A percentile compares a stretch with the other conserved stretches of the same genome.
These are phyloP conservation scores for Hanseniaspora lindneri DNA, from an alignment of 805 yeast genomes.

Conservation along the genomic window DNA sequence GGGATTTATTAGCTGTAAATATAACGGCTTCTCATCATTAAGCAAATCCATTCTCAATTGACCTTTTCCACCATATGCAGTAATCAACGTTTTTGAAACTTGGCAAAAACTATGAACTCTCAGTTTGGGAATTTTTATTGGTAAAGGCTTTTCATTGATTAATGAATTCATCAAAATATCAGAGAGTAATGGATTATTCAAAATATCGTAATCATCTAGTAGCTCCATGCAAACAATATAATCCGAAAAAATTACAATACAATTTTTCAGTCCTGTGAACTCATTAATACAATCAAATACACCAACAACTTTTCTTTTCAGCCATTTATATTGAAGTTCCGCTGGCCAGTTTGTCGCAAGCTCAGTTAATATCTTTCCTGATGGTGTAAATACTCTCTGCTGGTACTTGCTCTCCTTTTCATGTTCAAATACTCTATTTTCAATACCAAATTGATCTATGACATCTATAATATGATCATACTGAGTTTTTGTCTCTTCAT, in stretches of 20 bases:
- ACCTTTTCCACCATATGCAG: slow-evolving; percentile 29
- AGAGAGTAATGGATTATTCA: slow-evolving; percentile 45
- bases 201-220: slow-evolving; percentile 30
- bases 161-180: slow-evolving; percentile 84
- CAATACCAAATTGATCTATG: slow-evolving; percentile 70
- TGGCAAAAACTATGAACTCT: slow-evolving; percentile 57
- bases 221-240: slow-evolving; percentile 54
- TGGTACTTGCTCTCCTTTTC: slow-evolving; percentile 34
- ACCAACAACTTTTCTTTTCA: slow-evolving; percentile 72
- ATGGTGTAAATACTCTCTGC: slow-evolving; percentile 72
- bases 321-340: slow-evolving; percentile 79
- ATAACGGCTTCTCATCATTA: slow-evolving; percentile 1
- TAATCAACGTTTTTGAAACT: slow-evolving; percentile 43
- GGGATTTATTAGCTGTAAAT: slow-evolving; percentile 14
- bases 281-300: slow-evolving; percentile 42
- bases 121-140: slow-evolving; percentile 52
- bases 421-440: slow-evolving; percentile 22
- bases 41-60: slow-evolving; percentile 23
- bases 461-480: slow-evolving; percentile 48
- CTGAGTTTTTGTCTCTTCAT: slow-evolving; percentile 29
- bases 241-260: slow-evolving; percentile 73
- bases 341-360: slow-evolving; percentile 79
- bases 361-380: slow-evolving; percentile 79
- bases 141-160: slow-evolving; percentile 69
- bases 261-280: slow-evolving; percentile 33